phyloP scores from a whole-genome alignment of 805 yeast genomes.

The Sugiyamaella boreocaroliniensis region DNA sequence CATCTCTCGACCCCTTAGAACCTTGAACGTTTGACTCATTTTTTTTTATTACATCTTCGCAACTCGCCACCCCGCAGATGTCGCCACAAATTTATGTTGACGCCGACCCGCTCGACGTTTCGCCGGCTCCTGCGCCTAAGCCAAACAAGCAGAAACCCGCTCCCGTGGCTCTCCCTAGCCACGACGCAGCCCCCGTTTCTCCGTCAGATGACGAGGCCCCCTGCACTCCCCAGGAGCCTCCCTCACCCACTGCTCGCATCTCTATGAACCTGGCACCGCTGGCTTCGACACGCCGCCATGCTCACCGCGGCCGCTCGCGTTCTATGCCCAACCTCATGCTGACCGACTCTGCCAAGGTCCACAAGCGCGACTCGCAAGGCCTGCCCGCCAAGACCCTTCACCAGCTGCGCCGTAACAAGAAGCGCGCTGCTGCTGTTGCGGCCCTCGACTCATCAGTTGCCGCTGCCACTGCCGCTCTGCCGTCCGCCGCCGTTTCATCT shows the following conservation, averaged over 20 bases:
- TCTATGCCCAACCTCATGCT: constrained; percentile 18
- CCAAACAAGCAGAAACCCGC: too few relatives aligned
- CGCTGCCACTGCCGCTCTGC: background rate
- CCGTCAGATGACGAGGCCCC: background rate
- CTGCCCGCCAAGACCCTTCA: background rate
- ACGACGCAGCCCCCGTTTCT: too few relatives aligned
- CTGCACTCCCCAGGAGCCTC: background rate
- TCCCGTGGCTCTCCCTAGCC: too few relatives aligned
- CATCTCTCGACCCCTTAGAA: too few relatives aligned
- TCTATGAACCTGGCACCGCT: constrained; percentile 1
- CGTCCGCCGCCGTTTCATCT: too few relatives aligned
- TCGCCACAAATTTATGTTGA: background rate
- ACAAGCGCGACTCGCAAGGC: constrained; percentile 3
- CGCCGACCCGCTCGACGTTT: background rate
- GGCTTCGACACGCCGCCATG: constrained; percentile 2
- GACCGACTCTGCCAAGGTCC: constrained; percentile 9
- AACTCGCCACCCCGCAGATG: too few relatives aligned
- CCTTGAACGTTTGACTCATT: too few relatives aligned
- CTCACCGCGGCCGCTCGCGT: constrained; percentile 18
- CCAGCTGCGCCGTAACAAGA: constrained; percentile 1
- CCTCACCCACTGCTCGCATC: constrained; percentile 3
- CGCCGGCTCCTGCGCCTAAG: background rate
- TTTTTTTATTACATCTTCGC: too few relatives aligned
- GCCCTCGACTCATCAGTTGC: background rate
- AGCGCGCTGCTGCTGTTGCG: background rate